Evolutionary conservation across 2,329 filamentous ascomycete genomes (phyloP).

Genomic region (Phialocephala sp.): DNA sequence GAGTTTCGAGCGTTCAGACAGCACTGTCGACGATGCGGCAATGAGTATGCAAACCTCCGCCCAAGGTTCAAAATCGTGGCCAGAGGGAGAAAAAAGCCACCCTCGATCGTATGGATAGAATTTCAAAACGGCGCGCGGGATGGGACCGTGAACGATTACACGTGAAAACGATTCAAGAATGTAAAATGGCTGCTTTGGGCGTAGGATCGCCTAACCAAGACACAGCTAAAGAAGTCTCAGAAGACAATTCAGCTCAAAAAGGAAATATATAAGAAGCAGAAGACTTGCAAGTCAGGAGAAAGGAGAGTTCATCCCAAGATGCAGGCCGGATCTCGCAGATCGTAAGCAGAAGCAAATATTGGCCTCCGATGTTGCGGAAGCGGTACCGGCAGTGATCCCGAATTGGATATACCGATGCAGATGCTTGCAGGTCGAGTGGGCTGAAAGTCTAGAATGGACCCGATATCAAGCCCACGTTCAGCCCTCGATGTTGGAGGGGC

Average conservation of each 20-base stretch:
- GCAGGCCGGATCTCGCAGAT: background rate
- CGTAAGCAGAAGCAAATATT: background rate
- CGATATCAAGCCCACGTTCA: background rate
- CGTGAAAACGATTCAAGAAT: conserved; percentile 6
- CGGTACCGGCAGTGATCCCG: background rate
- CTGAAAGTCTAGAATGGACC: background rate
- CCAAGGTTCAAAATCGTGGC: background rate
- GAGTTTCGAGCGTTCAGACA: background rate
- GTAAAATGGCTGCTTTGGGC: conserved; percentile 6
- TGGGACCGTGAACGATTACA: too few relatives aligned
- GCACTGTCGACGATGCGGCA: background rate
- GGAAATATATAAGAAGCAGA: conserved; percentile 5
- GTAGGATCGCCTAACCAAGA: background rate
- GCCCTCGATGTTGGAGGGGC: background rate
- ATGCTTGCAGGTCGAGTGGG: background rate
- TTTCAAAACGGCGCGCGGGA: background rate
- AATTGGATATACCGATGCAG: background rate
- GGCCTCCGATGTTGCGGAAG: background rate
- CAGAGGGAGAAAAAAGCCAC: conserved; percentile 5
- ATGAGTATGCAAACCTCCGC: background rate
- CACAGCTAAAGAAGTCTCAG: conserved; percentile 1
- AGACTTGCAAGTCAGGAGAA: background rate
- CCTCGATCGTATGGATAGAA: background rate
- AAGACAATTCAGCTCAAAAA: background rate
- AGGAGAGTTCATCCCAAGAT: background rate